Percentiles rank a stretch among this genome's conserved stretches.
Conservation (phyloP, 176 grass and related monocot genomes). For the Oryza punctata region DNA sequence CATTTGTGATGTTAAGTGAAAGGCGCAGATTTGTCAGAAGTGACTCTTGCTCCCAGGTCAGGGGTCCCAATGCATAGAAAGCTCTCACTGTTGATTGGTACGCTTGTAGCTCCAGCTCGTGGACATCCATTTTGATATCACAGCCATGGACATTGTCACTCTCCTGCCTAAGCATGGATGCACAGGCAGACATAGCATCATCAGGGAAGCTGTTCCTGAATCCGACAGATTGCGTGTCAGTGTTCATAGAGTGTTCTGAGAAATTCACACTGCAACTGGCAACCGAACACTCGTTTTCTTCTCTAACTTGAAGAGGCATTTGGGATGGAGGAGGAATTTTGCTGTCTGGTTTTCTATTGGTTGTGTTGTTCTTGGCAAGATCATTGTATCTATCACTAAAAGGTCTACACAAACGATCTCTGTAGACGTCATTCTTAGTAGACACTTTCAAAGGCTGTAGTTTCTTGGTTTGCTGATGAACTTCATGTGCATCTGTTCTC, state of each 20-base stretch:
- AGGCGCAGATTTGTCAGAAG: constrained; percentile 72
- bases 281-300: constrained; percentile 54
- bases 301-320: constrained; percentile 16
- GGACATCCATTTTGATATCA: constrained; percentile 32
- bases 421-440: not conserved
- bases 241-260: constrained; percentile 17
- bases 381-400: constrained; percentile 19
- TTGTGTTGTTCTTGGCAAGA: constrained; percentile 7
- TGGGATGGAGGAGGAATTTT: not conserved
- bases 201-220: not conserved
- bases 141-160: not conserved
- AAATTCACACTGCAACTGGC: constrained; percentile 50
- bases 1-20: constrained; percentile 63
- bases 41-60: constrained; percentile 66
- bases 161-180: not conserved
- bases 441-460: not conserved
- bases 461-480: constrained; percentile 18
- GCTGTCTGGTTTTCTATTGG: not conserved
- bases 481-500: constrained; percentile 20
- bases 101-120: constrained; percentile 60
- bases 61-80: constrained; percentile 48
- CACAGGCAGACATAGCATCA: constrained; percentile 42
- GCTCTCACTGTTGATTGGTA: constrained; percentile 55
- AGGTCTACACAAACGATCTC: constrained; percentile 6
- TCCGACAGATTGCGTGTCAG: constrained; percentile 10